Conservation (phyloP, 192 early-diverging fungal species). For the Funneliformis mosseae region DNA sequence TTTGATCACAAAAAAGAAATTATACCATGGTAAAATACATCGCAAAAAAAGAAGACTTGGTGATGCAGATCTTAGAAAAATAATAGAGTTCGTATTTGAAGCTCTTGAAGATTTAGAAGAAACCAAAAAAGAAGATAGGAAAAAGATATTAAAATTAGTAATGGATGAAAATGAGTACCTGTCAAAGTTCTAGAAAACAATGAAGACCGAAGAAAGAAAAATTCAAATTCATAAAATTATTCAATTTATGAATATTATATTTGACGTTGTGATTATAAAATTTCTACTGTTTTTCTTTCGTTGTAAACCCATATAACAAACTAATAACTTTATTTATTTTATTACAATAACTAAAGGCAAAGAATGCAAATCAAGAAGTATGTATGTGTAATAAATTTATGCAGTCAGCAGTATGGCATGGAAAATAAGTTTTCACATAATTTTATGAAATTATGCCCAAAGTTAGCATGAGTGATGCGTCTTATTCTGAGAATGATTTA, state of each 20-base stretch:
- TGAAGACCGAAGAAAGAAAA: conserved; percentile 12
- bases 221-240: conserved; percentile 22
- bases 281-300: no score
- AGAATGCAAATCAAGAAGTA: no score
- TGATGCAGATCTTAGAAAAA: conserved; percentile 11
- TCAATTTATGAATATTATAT: conserved; percentile 14
- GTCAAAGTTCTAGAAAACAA: conserved; percentile 18
- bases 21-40: not conserved
- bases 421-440: no score
- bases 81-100: conserved; percentile 15
- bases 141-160: not conserved
- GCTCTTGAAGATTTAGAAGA: conserved; percentile 22
- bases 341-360: no score
- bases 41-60: conserved; percentile 17
- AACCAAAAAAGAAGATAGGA: conserved; percentile 8
- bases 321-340: no score
- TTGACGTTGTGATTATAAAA: conserved; percentile 8
- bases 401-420: no score
- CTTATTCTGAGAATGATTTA: no score
- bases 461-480: no score
- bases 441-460: no score
- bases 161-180: conserved; percentile 21
- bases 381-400: not conserved
- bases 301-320: no score
- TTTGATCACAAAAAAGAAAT: not conserved